These are phyloP conservation scores for Neocucurbitaria cava DNA, from an alignment of 2,329 filamentous ascomycete genomes.

Conservation along the genomic window DNA sequence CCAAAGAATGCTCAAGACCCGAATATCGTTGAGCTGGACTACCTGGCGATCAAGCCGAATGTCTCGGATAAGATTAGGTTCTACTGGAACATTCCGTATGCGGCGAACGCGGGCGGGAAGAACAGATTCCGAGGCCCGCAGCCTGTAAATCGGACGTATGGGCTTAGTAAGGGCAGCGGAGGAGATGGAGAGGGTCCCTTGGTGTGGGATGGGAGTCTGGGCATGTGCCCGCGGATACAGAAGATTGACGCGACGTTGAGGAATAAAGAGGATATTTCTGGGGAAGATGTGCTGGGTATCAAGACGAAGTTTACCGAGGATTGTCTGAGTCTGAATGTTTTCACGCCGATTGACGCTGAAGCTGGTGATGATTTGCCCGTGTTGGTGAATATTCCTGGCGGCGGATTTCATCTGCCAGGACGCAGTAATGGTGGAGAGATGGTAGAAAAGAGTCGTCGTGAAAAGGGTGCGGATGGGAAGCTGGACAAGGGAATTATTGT, in stretches of 20 bases:
- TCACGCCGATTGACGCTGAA: constrained; percentile 41
- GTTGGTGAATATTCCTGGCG: constrained; percentile 56
- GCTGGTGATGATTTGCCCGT: constrained; percentile 46
- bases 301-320: constrained; percentile 43
- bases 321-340: constrained; percentile 53
- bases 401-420: constrained; percentile 50
- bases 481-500: constrained; percentile 42
- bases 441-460: constrained; percentile 38
- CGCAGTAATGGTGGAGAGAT: constrained; percentile 40
- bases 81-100: constrained; percentile 46
- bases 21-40: constrained; percentile 40
- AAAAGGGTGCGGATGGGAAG: constrained; percentile 33
- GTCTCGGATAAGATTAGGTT: constrained; percentile 35
- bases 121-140: constrained; percentile 43
- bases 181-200: constrained; percentile 24
- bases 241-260: constrained; percentile 38
- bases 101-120: constrained; percentile 34
- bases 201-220: constrained; percentile 39
- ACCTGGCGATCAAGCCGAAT: constrained; percentile 37
- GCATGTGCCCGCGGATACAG: constrained; percentile 44
- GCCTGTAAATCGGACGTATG: constrained; percentile 36
- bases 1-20: constrained; percentile 34
- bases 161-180: constrained; percentile 17
- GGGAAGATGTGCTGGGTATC: constrained; percentile 35
- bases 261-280: constrained; percentile 35